phyloP scores from a whole-genome alignment of 495 filamentous ascomycete species.

The Coniosporium apollinis region DNA sequence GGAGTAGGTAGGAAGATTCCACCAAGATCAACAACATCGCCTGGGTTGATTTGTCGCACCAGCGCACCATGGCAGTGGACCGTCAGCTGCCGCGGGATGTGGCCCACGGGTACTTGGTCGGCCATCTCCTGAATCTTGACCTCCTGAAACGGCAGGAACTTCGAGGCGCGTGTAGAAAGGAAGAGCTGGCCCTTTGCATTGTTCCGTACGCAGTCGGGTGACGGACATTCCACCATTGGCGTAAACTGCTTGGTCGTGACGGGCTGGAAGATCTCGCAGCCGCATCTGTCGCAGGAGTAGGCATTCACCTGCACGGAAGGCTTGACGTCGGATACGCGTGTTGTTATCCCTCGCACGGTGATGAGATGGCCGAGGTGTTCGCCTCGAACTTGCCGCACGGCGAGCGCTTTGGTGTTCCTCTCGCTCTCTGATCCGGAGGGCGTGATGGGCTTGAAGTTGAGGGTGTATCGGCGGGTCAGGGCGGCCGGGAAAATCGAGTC shows the following conservation, averaged over 20 bases:
- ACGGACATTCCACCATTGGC: constrained; percentile 71
- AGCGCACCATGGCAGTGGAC: constrained; percentile 76
- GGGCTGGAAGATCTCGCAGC: constrained; percentile 94
- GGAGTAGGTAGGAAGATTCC: constrained; percentile 95
- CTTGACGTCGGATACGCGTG: constrained; percentile 93
- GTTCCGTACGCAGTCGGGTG: constrained; percentile 74
- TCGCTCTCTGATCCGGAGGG: constrained; percentile 49
- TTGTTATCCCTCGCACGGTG: constrained; percentile 86
- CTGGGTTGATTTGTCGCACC: constrained; percentile 74
- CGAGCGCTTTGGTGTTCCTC: constrained; percentile 57
- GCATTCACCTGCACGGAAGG: constrained; percentile 93
- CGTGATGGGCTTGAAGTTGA: constrained; percentile 85
- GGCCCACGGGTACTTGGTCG: constrained; percentile 92
- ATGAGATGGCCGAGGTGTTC: constrained; percentile 88
- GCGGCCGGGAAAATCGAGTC: constrained; percentile 70
- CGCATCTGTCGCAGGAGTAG: constrained; percentile 92
- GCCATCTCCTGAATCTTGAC: constrained; percentile 98
- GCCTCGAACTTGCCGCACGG: constrained; percentile 79
- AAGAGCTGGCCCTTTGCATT: constrained; percentile 86
- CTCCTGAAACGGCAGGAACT: constrained; percentile 95
- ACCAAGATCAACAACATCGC: constrained; percentile 81
- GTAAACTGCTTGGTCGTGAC: constrained; percentile 79
- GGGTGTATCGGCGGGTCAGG: constrained; percentile 81
- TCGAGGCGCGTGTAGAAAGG: constrained; percentile 83
- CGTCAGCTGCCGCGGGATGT: constrained; percentile 83